These are phyloP conservation scores for Trametes cingulata DNA, from an alignment of 768 basidiomycete genomes.

Conservation along the genomic window DNA sequence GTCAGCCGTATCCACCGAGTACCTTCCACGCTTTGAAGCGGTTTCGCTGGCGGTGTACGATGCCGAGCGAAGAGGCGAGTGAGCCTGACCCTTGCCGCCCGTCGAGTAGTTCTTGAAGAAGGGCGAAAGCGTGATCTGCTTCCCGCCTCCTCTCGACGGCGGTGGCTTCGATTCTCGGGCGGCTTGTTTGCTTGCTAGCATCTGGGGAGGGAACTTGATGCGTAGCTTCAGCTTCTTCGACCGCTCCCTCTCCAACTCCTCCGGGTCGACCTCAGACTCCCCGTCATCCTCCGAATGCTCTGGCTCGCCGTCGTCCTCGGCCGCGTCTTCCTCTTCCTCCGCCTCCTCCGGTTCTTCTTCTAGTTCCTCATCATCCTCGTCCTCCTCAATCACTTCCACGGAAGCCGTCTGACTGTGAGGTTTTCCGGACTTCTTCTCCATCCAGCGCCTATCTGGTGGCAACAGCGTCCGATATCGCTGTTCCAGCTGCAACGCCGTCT, in stretches of 20 bases:
- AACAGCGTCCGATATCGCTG: conserved; percentile 75
- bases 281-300: conserved; percentile 26
- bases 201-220: conserved; percentile 37
- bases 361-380: conserved; percentile 12
- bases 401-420: neutral
- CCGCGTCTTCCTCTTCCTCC: conserved; percentile 6
- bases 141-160: conserved; percentile 15
- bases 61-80: conserved; percentile 15
- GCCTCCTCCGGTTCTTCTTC: conserved; percentile 13
- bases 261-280: conserved; percentile 36
- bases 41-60: conserved; percentile 10
- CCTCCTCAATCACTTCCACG: neutral
- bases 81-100: conserved; percentile 10
- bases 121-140: conserved; percentile 25
- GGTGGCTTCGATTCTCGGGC: neutral
- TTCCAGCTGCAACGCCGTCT: conserved; percentile 63
- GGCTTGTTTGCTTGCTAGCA: conserved; percentile 2
- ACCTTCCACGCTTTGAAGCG: conserved; percentile 10
- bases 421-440: conserved; percentile 20
- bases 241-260: conserved; percentile 33
- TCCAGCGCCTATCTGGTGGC: conserved; percentile 51
- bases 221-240: conserved; percentile 40
- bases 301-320: conserved; percentile 1
- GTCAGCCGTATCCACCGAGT: conserved; percentile 16
- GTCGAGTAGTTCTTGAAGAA: conserved; percentile 6